Evolutionary conservation across 129 eudicot species (phyloP), one percentile per base, ranked within the genome.

Genomic region (Helianthus tuberosus): DNA sequence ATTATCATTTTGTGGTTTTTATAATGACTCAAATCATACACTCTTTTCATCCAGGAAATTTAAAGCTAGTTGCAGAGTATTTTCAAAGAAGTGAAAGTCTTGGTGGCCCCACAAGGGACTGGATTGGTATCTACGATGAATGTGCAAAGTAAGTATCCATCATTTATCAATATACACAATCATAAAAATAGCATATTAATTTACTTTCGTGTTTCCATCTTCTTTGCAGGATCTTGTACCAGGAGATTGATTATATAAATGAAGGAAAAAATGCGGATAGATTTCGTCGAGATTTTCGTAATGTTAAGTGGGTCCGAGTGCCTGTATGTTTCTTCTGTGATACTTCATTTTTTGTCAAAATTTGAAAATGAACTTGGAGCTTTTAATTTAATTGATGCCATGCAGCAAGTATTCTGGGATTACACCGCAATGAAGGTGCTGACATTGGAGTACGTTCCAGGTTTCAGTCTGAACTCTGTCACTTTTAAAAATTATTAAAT

Each of bases 221-320:
- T 25, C 76, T 48, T 75, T 79, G 58, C 82, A 94, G 99, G 91
- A 94, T 91, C 66, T 82, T 94, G 88, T 91, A 94, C 41, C 87
- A 94, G 85, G 99, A 94, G 84, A 94, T 94, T 75, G 99, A 94
- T 79, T 94, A 94, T 39, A 84, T 94, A 61, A 91, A 94, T 75
- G 99, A 94, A 84, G 99, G 97, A 79, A 91, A 94, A 80, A 94
- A 94, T 85, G 99, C 99, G 65, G 99, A 94, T 85, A 86, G 86
- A 75, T 94, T 94, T 77, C 96, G 99, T 66, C 87, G 99, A 53
- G 96, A 94, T 80, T 94, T 94, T 67, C 96, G 99, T 32, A 94
- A 94, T 79, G 79, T 91, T 57, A 94, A 94, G 89, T 94, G 99
- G 99, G 96, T 94, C 84, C 96, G 99, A 78, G 99, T 94, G 66